Base-by-base conservation (phyloP, 148 eudicot genomes). In the Nepenthes gracilis region DNA sequence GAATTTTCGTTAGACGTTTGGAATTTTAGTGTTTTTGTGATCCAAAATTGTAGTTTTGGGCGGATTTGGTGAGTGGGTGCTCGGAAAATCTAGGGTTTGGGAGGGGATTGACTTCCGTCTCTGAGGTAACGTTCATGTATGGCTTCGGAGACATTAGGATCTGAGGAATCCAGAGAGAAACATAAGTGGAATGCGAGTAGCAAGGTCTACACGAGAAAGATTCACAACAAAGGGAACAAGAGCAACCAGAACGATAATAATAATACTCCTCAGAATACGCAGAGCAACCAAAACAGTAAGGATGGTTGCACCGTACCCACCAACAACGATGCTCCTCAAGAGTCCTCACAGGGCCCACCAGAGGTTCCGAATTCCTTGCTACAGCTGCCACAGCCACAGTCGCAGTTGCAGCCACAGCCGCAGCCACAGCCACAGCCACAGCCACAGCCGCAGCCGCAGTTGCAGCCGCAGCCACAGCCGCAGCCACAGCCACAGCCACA, bases 81-180 rank as follows among this genome's bases (percentile, higher is more conserved):
- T 52, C 38, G 63, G 48, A 40, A 35, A 56, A 66, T 66, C 56
- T 66, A 66, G 77, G 81, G 77, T 71, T 77, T 77, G 66, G 34
- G 33, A 36, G 54, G 55, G 43, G 58, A 23, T 10, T 14, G 36
- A 43, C 33, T 37, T 48, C 47, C 33, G 54, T 64, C n/a, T 49
- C 11, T n/a, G 53, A 49, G 72, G 57, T 12, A 43, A 1, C 40
- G 40, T 67, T 45, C 67, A 59, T 71, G 68, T 75, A 74, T 78
- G 82, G 82, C 79, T 62, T 72, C 79, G 61, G 82, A 62, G 65
- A 34, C 66, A 12, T 54, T 36, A 63, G 82, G 69, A 72, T 76
- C 73, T 59, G 79, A 68, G 35, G 76, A 68, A 40, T 54, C 68
- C 37, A 74, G 57, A 55, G 72, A 58, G 57, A 71, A 53, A 55